phyloP scores from a whole-genome alignment of 345 rosid species.

The Trapa incisa region DNA sequence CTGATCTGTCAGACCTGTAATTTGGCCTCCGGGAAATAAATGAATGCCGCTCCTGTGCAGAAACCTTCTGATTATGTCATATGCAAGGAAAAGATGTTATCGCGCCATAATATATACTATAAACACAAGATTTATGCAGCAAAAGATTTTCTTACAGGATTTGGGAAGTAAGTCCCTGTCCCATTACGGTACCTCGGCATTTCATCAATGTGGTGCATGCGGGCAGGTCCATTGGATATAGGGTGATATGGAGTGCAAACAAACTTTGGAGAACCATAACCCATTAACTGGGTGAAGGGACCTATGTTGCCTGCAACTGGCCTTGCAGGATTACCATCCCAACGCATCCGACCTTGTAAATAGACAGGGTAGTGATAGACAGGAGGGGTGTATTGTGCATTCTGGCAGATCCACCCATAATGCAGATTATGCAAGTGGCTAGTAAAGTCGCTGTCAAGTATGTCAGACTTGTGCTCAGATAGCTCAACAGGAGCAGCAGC shows the following conservation, averaged over 20 bases:
- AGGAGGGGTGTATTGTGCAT: slow-evolving; percentile 29
- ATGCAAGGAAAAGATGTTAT: slow-evolving; percentile 5
- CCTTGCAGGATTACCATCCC: slow-evolving; percentile 79
- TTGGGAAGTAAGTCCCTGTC: slow-evolving; percentile 94
- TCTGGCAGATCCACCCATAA: slow-evolving; percentile 76
- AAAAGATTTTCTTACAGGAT: slow-evolving; percentile 50
- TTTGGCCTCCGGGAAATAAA: slow-evolving; percentile 58
- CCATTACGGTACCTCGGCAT: slow-evolving; percentile 84
- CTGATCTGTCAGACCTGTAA: slow-evolving; percentile 57
- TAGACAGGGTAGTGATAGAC: slow-evolving; percentile 29
- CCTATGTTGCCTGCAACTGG: slow-evolving; percentile 44
- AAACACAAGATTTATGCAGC: background rate
- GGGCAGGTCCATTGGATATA: slow-evolving; percentile 47
- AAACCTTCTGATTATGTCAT: slow-evolving; percentile 35
- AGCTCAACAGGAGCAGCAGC: slow-evolving; percentile 32
- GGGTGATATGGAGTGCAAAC: slow-evolving; percentile 69
- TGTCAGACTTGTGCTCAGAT: slow-evolving; percentile 47
- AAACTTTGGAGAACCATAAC: slow-evolving; percentile 39
- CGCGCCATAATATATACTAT: background rate
- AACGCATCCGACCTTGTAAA: slow-evolving; percentile 58
- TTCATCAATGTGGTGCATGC: slow-evolving; percentile 60
- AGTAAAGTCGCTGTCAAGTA: slow-evolving; percentile 67
- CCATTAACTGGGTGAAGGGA: slow-evolving; percentile 42
- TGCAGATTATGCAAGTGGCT: slow-evolving; percentile 93
- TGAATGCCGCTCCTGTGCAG: slow-evolving; percentile 51